Percentiles rank a stretch among this genome's conserved stretches.
Evolutionary conservation across 495 filamentous ascomycete genomes (phyloP).

Genomic region (Daldinia loculata): DNA sequence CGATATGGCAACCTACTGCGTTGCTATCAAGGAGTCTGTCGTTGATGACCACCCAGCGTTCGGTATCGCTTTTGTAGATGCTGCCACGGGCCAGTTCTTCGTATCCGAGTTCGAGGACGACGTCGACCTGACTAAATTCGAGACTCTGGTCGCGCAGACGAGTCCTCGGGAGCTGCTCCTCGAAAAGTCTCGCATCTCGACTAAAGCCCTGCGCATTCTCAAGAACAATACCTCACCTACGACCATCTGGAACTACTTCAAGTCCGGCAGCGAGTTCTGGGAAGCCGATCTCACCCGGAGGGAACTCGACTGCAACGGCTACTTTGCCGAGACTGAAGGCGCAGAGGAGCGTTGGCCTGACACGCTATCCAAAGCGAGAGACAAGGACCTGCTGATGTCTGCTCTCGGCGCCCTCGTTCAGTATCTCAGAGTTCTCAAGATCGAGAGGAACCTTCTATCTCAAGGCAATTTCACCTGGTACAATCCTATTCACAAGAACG

Average conservation of each 20-base stretch:
- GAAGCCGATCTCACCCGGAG: slow-evolving; percentile 79
- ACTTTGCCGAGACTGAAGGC: slow-evolving; percentile 75
- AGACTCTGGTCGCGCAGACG: slow-evolving; percentile 95
- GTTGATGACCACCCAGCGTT: slow-evolving; percentile 82
- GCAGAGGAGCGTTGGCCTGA: slow-evolving; percentile 78
- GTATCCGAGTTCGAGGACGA: slow-evolving; percentile 92
- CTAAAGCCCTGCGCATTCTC: slow-evolving; percentile 87
- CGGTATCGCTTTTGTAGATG: slow-evolving; percentile 93
- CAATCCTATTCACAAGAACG: slow-evolving; percentile 91
- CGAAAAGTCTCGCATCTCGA: slow-evolving; percentile 86
- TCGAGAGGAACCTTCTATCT: slow-evolving; percentile 86
- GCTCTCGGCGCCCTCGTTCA: slow-evolving; percentile 89
- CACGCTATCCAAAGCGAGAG: slow-evolving; percentile 72
- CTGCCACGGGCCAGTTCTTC: slow-evolving; percentile 94
- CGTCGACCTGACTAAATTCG: slow-evolving; percentile 93
- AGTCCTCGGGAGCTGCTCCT: slow-evolving; percentile 88
- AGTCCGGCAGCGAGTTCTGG: slow-evolving; percentile 92
- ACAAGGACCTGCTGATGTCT: slow-evolving; percentile 89
- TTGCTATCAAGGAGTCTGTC: slow-evolving; percentile 90
- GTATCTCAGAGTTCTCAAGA: slow-evolving; percentile 87
- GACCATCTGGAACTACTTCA: slow-evolving; percentile 95
- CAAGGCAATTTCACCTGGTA: slow-evolving; percentile 93
- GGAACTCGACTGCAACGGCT: slow-evolving; percentile 82
- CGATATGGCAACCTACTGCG: slow-evolving; percentile 96
- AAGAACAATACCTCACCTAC: slow-evolving; percentile 95